Evolutionary conservation across 345 rosid genomes (phyloP).

Genomic region (Dipteronia sinensis): DNA sequence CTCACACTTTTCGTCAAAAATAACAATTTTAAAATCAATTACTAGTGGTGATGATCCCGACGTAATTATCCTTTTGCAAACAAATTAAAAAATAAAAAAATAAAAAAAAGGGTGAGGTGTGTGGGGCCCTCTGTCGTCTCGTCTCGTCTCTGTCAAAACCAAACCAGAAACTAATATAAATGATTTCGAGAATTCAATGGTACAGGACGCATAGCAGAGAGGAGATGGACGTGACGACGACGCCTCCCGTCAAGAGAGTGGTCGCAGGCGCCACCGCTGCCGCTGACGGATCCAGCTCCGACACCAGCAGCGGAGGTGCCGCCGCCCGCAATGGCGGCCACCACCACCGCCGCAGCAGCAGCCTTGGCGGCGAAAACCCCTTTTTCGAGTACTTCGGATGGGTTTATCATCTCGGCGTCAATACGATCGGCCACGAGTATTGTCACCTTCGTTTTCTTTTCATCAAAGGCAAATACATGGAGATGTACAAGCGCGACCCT

Average conservation of each 20-base stretch:
- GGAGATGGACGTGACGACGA: background rate
- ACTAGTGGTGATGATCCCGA: too few species aligned
- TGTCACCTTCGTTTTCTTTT: slow-evolving; percentile 74
- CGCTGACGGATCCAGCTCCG: slow-evolving; percentile 17
- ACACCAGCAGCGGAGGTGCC: slow-evolving; percentile 1
- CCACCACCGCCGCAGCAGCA: background rate
- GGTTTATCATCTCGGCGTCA: slow-evolving; percentile 85
- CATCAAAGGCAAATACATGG: slow-evolving; percentile 76
- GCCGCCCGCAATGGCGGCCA: background rate
- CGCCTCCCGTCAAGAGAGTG: background rate
- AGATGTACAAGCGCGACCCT: slow-evolving; percentile 94
- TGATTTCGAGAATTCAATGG: background rate
- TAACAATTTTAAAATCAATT: too few species aligned
- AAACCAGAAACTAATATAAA: background rate
- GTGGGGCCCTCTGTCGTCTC: too few species aligned
- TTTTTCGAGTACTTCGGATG: slow-evolving; percentile 67
- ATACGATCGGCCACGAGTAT: slow-evolving; percentile 79
- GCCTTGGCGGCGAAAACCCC: slow-evolving; percentile 22
- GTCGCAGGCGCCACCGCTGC: background rate
- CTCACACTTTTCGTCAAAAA: too few species aligned
- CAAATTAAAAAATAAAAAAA: too few species aligned
- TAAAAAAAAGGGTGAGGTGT: too few species aligned
- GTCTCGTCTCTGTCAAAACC: background rate
- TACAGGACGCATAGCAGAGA: background rate
- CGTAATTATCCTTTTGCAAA: too few species aligned